These are phyloP conservation scores for Paraleonurus japonicus DNA, from an alignment of 257 asterid species.

Conservation along the genomic window DNA sequence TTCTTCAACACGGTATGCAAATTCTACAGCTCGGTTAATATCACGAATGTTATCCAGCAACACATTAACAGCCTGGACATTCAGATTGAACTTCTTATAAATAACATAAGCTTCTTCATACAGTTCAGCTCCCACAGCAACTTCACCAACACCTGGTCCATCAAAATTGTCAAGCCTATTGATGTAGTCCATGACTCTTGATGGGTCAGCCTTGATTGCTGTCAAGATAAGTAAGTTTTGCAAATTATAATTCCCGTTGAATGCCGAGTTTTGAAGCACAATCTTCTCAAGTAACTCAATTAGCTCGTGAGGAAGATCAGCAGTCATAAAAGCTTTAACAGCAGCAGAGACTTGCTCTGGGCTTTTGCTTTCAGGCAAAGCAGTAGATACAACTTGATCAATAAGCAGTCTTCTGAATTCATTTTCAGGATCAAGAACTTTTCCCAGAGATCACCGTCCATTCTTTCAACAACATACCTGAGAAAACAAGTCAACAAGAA, in stretches of 20 bases:
- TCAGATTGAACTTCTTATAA: constrained; percentile 96
- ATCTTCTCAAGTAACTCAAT: constrained; percentile 99
- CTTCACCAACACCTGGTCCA: constrained; percentile 99
- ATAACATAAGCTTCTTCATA: constrained; percentile 97
- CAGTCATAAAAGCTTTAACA: constrained; percentile 99
- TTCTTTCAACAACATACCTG: constrained; percentile 96
- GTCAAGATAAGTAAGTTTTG: constrained; percentile 92
- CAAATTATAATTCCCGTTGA: constrained; percentile 95
- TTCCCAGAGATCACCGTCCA: constrained; percentile 94
- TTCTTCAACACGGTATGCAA: constrained; percentile 98
- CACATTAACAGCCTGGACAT: constrained; percentile 97
- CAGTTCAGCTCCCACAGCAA: constrained; percentile 92
- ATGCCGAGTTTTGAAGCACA: constrained; percentile 96
- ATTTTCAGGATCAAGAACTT: constrained; percentile 91
- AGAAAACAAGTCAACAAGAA: constrained; percentile 12
- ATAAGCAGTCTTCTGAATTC: constrained; percentile 96
- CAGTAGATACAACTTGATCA: constrained; percentile 99
- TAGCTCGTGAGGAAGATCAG: constrained; percentile 98
- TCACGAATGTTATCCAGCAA: constrained; percentile 87
- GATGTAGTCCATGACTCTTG: constrained; percentile 97
- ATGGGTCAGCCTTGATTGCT: constrained; percentile 96
- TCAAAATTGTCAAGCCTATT: constrained; percentile 98
- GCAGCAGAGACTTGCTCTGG: constrained; percentile 99
- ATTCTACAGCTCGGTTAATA: constrained; percentile 93
- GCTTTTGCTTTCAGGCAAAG: constrained; percentile 99